Evolutionary conservation across 805 yeast species (phyloP).

Genomic region (Lachancea quebecensis): DNA sequence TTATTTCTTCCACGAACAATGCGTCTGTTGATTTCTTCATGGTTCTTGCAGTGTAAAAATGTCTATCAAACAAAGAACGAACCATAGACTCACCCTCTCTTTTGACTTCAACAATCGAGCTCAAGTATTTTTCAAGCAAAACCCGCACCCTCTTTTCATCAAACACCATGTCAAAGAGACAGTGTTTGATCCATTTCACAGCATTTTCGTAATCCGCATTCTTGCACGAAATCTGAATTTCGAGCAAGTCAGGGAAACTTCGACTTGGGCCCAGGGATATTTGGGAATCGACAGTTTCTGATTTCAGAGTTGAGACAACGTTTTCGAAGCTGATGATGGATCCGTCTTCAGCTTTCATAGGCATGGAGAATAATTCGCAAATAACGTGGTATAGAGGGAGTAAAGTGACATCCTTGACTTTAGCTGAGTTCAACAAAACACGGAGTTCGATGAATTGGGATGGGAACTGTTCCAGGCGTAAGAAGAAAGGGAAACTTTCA

Average conservation of each 20-base stretch:
- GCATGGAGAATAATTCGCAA: conserved; percentile 63
- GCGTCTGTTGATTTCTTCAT: conserved; percentile 60
- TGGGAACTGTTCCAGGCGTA: conserved; percentile 73
- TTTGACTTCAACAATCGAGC: conserved; percentile 33
- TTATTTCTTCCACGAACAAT: conserved; percentile 53
- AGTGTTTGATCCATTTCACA: conserved; percentile 67
- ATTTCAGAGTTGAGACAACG: conserved; percentile 65
- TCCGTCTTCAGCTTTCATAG: conserved; percentile 60
- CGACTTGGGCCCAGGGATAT: conserved; percentile 53
- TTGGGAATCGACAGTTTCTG: conserved; percentile 59
- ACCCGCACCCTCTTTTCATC: conserved; percentile 67
- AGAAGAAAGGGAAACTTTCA: conserved; percentile 50
- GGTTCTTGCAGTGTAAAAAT: conserved; percentile 51
- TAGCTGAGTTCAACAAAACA: conserved; percentile 48
- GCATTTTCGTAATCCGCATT: conserved; percentile 57
- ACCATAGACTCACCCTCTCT: conserved; percentile 49
- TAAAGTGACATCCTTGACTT: conserved; percentile 41
- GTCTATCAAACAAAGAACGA: conserved; percentile 51
- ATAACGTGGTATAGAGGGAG: conserved; percentile 62
- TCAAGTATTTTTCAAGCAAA: conserved; percentile 37
- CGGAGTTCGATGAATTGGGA: conserved; percentile 74
- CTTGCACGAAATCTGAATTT: conserved; percentile 55
- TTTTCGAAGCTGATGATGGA: conserved; percentile 56
- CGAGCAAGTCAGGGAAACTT: conserved; percentile 59
- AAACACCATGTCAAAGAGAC: conserved; percentile 59